These are phyloP conservation scores for Crithidia fasciculata DNA, from an alignment of 208 protist species.

Conservation along the genomic window DNA sequence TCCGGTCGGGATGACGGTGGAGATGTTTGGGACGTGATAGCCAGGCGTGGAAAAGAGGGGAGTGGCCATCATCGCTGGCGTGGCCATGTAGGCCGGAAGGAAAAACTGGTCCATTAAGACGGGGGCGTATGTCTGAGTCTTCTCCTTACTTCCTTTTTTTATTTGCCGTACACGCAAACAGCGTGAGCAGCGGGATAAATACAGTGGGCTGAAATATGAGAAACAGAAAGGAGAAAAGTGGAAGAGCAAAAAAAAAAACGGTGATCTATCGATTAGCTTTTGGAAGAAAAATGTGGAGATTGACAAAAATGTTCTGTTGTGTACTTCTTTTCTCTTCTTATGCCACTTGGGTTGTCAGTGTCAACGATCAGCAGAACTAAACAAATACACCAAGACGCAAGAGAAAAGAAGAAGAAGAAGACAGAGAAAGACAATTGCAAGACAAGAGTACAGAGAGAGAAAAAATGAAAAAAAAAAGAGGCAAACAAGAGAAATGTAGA, in stretches of 20 bases:
- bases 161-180: too few species aligned
- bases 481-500: background rate
- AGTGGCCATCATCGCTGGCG: background rate
- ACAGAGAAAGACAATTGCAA: background rate
- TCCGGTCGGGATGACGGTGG: background rate
- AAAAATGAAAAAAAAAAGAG: conserved; percentile 7
- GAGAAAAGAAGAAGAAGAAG: conserved; percentile 4
- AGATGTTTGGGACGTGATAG: background rate
- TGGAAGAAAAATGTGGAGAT: too few species aligned
- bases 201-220: background rate
- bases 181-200: too few species aligned
- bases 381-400: background rate
- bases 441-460: background rate
- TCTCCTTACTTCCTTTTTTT: too few species aligned
- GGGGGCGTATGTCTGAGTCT: too few species aligned
- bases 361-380: background rate
- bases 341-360: background rate
- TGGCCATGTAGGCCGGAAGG: background rate
- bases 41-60: background rate
- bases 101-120: background rate
- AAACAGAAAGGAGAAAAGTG: background rate
- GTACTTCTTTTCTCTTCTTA: too few species aligned
- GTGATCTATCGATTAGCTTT: too few species aligned
- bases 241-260: background rate
- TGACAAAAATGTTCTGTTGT: too few species aligned